Evolutionary conservation across 441 rosid genomes (phyloP), one percentile per base, ranked within the genome.

Genomic region (Omphalea diandra): DNA sequence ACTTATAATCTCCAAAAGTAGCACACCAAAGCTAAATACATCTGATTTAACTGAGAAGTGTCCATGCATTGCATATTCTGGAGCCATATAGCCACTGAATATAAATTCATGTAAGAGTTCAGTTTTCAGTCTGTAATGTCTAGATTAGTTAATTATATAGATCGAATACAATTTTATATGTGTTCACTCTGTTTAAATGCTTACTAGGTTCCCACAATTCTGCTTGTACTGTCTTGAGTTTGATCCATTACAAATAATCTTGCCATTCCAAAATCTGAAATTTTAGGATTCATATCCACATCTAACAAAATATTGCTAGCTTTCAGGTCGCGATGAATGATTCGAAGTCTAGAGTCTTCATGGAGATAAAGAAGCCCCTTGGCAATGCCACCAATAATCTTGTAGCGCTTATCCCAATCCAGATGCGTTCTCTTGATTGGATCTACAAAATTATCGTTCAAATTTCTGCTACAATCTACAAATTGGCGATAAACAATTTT

Each of bases 191-290:
- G n/a, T n/a, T n/a, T 49, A 20, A 20, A 14, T 24, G 52, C 76
- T 72, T 68, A 71, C 75, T 41, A 67, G 29, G 78, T 74, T 26
- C 81, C 81, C 3, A 32, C 71, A 22, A 71, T 12, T 63, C 54
- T 71, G 9, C 44, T 74, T 18, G 76, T 74, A 10, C 26, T 31
- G 4, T 8, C 63, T 5, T 67, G 65, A 2, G 56, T 70, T 70
- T 74, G 61, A 36, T 74, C 72, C 29, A 60, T 47, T 11, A 5
- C 63, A 32, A 78, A 66, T 3, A 78, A 29, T 64, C 52, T 47
- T 6, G 81, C 78, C 78, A 74, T 26, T 24, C 81, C 81, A 36
- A 78, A 74, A 52, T 78, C 81, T 46, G 81, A 40, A 4, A 78
- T 78, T 63, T 74, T 78, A 0, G 73, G 75, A 14, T 56, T 63